A percentile compares a stretch with the other conserved stretches of the same genome.
phyloP scores from a whole-genome alignment of 495 filamentous ascomycete genomes.

The Talaromyces adpressus region DNA sequence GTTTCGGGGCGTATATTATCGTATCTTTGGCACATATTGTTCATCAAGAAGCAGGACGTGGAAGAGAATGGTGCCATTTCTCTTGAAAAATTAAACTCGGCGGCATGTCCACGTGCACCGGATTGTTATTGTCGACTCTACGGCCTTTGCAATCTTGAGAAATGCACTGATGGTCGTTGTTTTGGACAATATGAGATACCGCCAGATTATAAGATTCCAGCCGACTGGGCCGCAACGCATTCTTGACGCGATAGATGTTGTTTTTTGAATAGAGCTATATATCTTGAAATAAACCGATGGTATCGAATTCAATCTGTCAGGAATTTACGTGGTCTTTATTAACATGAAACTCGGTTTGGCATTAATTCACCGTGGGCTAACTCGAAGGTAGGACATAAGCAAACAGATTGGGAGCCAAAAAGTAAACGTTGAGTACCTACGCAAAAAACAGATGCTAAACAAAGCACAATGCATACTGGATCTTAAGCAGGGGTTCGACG shows the following conservation, averaged over 20 bases:
- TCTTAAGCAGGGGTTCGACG: not conserved
- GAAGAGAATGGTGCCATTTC: slow-evolving; percentile 23
- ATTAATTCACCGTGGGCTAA: not conserved
- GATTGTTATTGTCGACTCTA: slow-evolving; percentile 42
- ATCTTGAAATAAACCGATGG: not conserved
- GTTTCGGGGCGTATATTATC: slow-evolving; percentile 33
- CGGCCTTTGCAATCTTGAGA: slow-evolving; percentile 26
- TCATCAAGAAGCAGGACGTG: slow-evolving; percentile 26
- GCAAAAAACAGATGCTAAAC: not conserved
- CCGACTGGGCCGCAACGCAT: slow-evolving; percentile 26
- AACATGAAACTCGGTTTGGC: not conserved
- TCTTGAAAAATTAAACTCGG: slow-evolving; percentile 32
- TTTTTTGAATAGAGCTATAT: not conserved
- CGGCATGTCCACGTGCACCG: slow-evolving; percentile 29
- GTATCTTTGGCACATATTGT: slow-evolving; percentile 39
- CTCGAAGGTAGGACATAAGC: not conserved
- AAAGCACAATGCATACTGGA: not conserved
- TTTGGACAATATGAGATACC: slow-evolving; percentile 31
- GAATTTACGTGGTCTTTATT: not conserved
- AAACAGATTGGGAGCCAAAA: not conserved
- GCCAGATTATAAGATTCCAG: slow-evolving; percentile 27
- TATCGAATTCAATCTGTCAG: not conserved
- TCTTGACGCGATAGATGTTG: not conserved
- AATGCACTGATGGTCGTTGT: slow-evolving; percentile 25
- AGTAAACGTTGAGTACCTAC: not conserved